A percentile compares a stretch with the other conserved stretches of the same genome.
Conservation (phyloP, 2,329 filamentous ascomycete species). For the Sarocladium oryzae region DNA sequence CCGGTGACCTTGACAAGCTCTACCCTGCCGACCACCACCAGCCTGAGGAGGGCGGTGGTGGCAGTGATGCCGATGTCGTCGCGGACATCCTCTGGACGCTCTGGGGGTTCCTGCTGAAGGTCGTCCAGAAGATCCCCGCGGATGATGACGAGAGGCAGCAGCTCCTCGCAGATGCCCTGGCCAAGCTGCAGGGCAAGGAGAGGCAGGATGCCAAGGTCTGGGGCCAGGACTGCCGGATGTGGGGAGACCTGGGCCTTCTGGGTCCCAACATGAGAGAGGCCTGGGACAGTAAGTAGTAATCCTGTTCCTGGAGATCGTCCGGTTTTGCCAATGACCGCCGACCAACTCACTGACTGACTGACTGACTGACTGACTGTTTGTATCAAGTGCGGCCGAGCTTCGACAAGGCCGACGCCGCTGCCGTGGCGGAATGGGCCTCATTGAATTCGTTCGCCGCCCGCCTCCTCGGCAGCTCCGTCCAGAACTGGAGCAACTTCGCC, state of each 20-base stretch:
- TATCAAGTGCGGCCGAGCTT: constrained; percentile 18
- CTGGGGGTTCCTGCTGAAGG: constrained; percentile 21
- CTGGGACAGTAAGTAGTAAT: constrained; percentile 25
- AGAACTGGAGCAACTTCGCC: constrained; percentile 21
- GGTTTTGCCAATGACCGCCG: too few species aligned
- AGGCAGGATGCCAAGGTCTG: constrained; percentile 21
- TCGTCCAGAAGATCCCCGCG: constrained; percentile 20
- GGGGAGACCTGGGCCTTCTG: constrained; percentile 25
- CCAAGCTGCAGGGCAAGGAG: constrained; percentile 17
- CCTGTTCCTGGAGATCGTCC: too few species aligned
- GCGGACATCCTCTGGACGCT: constrained; percentile 22
- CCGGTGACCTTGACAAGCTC: constrained; percentile 20
- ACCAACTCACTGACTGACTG: neutral
- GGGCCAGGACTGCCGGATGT: constrained; percentile 19
- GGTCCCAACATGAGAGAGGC: constrained; percentile 23
- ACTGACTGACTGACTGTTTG: neutral
- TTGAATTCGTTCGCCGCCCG: constrained; percentile 28
- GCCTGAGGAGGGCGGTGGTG: constrained; percentile 13
- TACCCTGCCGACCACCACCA: constrained; percentile 15
- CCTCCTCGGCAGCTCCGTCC: constrained; percentile 18
- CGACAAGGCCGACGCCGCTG: constrained; percentile 16
- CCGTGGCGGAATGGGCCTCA: constrained; percentile 21
- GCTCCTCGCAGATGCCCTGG: constrained; percentile 18
- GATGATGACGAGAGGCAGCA: constrained; percentile 20
- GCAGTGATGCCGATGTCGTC: too few species aligned